Percentiles rank a stretch among this genome's conserved stretches.
Conservation (phyloP, 257 asterid genomes). For the Solanum chmielewskii region DNA sequence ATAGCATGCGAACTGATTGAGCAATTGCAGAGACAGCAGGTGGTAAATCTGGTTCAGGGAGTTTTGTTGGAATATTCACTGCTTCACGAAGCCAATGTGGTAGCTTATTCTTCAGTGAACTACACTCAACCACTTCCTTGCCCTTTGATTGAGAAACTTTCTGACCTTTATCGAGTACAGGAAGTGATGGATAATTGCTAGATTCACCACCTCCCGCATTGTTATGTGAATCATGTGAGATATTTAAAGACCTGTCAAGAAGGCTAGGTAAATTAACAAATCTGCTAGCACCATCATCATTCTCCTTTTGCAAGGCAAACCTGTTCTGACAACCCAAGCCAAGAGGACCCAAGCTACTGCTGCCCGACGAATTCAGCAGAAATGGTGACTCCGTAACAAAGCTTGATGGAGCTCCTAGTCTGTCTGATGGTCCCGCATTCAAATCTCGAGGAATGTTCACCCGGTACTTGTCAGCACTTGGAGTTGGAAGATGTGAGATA, state of each 20-base stretch:
- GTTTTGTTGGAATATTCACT: constrained; percentile 46
- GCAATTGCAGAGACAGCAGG: constrained; percentile 75
- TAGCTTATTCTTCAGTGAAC: constrained; percentile 40
- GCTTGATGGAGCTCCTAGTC: constrained; percentile 30
- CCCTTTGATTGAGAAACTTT: constrained; percentile 33
- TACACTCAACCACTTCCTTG: constrained; percentile 34
- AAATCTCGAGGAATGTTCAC: constrained; percentile 41
- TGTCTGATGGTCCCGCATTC: constrained; percentile 27
- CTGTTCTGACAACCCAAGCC: constrained; percentile 16
- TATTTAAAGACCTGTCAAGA: constrained; percentile 13
- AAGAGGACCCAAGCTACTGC: constrained; percentile 35
- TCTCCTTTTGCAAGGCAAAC: constrained; percentile 8
- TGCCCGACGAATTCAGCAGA: constrained; percentile 51
- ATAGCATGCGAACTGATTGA: constrained; percentile 69
- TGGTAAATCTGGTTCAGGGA: constrained; percentile 39
- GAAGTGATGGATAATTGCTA: constrained; percentile 6
- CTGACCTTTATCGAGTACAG: constrained; percentile 15
- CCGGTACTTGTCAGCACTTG: constrained; percentile 32
- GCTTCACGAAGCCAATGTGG: constrained; percentile 99
- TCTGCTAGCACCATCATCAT: constrained; percentile 18
- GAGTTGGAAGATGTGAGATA: constrained; percentile 29
- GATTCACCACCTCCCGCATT: constrained; percentile 33
- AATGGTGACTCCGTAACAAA: constrained; percentile 32
- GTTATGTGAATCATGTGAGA: constrained; percentile 8
- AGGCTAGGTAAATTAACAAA: constrained; percentile 34